Evolutionary conservation across 176 grass and related monocot species (phyloP).

Genomic region (Oryza longistaminata): DNA sequence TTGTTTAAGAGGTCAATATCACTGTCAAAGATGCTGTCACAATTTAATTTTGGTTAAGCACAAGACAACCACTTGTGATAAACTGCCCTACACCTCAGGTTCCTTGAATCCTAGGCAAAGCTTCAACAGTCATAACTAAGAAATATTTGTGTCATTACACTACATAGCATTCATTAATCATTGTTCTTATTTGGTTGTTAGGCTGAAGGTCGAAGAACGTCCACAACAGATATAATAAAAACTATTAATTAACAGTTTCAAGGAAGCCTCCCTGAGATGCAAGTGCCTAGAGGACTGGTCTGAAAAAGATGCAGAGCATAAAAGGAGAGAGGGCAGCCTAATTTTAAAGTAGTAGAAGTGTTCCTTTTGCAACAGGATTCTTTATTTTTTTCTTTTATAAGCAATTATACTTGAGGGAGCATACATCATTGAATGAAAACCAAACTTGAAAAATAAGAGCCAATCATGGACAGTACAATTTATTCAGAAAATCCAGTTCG

Average conservation of each 20-base stretch:
- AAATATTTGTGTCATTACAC: not conserved
- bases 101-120: not conserved
- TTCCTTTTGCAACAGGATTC: not conserved
- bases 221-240: not conserved
- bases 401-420: not conserved
- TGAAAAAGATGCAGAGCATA: not conserved
- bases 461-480: not conserved
- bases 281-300: not conserved
- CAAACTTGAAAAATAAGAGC: not conserved
- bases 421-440: not conserved
- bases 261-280: not conserved
- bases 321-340: not conserved
- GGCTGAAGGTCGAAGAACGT: not conserved
- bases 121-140: not conserved
- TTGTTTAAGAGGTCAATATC: not conserved
- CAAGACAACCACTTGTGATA: not conserved
- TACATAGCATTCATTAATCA: too few relatives aligned
- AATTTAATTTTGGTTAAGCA: slow-evolving; percentile 5
- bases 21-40: not conserved
- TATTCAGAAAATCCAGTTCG: not conserved
- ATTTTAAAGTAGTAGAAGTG: not conserved
- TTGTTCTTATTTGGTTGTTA: not conserved
- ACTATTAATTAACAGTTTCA: not conserved
- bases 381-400: not conserved
- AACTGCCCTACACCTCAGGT: not conserved